These are phyloP conservation scores for Termitomyces sp. DNA, from an alignment of 768 basidiomycete genomes.

Conservation along the genomic window DNA sequence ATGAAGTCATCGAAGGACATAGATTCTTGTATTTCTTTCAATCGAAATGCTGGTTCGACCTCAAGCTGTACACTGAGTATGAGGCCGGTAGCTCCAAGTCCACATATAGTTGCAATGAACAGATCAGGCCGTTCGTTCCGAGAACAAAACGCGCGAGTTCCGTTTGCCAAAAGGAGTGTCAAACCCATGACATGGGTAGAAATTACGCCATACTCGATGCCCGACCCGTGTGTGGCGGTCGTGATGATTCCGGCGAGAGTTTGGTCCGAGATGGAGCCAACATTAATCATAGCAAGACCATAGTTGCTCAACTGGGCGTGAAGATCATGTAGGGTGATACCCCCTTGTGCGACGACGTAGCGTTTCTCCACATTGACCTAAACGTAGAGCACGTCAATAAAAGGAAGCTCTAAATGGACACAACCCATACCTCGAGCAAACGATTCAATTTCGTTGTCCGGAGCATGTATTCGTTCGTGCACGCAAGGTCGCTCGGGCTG, in stretches of 20 bases:
- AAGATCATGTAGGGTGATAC: slow-evolving; percentile 72
- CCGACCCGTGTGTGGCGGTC: slow-evolving; percentile 94
- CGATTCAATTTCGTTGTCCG: slow-evolving; percentile 68
- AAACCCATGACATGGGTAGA: slow-evolving; percentile 77
- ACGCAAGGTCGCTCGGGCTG: slow-evolving; percentile 90
- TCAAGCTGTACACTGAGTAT: slow-evolving; percentile 74
- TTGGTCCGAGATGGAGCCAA: slow-evolving; percentile 97
- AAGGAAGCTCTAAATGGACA: slow-evolving; percentile 14
- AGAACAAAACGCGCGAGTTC: slow-evolving; percentile 64
- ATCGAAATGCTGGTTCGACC: slow-evolving; percentile 77
- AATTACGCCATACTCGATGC: slow-evolving; percentile 72
- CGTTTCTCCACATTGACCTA: slow-evolving; percentile 69
- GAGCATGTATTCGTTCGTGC: slow-evolving; percentile 84
- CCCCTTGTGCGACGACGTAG: slow-evolving; percentile 69
- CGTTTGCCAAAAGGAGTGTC: slow-evolving; percentile 73
- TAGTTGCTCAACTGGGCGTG: slow-evolving; percentile 61
- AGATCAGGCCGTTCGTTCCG: slow-evolving; percentile 60
- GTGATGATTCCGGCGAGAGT: slow-evolving; percentile 89
- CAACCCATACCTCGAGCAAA: slow-evolving; percentile 66
- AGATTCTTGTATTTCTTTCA: slow-evolving; percentile 67
- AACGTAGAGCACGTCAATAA: slow-evolving; percentile 12
- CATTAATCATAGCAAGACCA: slow-evolving; percentile 81
- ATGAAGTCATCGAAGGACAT: slow-evolving; percentile 61
- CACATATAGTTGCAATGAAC: slow-evolving; percentile 87
- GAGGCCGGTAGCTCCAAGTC: slow-evolving; percentile 86